Base-by-base conservation (phyloP, 306 rosid genomes). In the Cicer judaicum region DNA sequence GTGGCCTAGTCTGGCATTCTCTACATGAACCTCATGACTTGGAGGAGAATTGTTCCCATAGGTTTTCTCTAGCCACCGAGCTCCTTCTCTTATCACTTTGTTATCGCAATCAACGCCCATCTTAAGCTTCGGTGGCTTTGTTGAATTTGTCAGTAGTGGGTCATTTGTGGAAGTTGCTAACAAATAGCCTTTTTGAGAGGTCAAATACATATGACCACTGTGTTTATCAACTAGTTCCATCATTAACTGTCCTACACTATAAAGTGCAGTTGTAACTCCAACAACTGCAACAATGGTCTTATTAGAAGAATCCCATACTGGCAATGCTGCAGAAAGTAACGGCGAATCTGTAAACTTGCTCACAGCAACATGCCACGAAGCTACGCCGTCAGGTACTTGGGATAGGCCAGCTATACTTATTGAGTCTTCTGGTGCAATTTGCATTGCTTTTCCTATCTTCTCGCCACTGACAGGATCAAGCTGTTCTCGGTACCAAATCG, bases 311-410 rank as follows among this genome's bases (percentile, higher is more conserved):
- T 92, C 96, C 70, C 91, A 88, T 59, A 94, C 97, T 1, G 98
- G 97, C 72, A 94, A 88, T 41, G 99, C 97, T 42, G 99, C 99
- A 4, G 99, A 94, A 50, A 94, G 99, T 85, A 94, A 75, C 0
- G 99, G 99, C 11, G 96, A 91, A 85, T 89, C 95, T 0, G 91
- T 80, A 44, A 82, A 94, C 85, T 94, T 94, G 92, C 97, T 89
- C 73, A 94, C 99, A 2, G 90, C 83, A 16, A 94, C 99, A 44
- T 89, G 95, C 99, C 99, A 94, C 0, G 99, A 88, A 52, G 97
- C 99, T 46, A 89, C 92, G 21, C 96, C 97, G 76, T 94, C 97
- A 14, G 98, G 96, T 2, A 94, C 96, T 76, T 94, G 90, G 48
- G 93, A 82, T 8, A 94, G 79, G 38, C 99, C 98, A 8, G 99